phyloP scores from a whole-genome alignment of 2,329 filamentous ascomycete genomes.

The Xylaria sp. region DNA sequence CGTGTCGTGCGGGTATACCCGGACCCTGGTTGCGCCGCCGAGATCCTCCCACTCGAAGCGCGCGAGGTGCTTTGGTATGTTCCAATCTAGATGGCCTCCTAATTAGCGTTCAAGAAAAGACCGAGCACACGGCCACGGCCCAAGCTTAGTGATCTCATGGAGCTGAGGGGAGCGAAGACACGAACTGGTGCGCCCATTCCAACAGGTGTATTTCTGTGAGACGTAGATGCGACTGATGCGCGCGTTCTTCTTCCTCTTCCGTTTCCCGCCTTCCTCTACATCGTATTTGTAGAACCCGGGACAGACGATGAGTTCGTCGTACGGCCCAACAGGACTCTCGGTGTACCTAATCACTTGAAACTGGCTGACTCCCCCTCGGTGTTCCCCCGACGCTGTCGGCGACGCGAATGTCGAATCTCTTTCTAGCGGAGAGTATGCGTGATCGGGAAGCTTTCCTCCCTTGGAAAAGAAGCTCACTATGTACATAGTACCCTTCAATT shows the following conservation, averaged over 20 bases:
- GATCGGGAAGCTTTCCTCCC: slow-evolving; percentile 50
- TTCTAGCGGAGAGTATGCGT: slow-evolving; percentile 62
- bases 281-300: slow-evolving; percentile 60
- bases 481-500: slow-evolving; percentile 58
- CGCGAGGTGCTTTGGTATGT: slow-evolving; percentile 66
- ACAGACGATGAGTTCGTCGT: slow-evolving; percentile 63
- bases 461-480: slow-evolving; percentile 56
- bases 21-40: slow-evolving; percentile 53
- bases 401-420: slow-evolving; percentile 54
- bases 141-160: not conserved
- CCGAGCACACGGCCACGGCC: not conserved
- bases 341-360: slow-evolving; percentile 64
- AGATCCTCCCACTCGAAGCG: slow-evolving; percentile 59
- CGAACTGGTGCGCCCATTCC: slow-evolving; percentile 63
- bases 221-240: slow-evolving; percentile 67
- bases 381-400: slow-evolving; percentile 49
- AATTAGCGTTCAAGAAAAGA: slow-evolving; percentile 4
- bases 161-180: slow-evolving; percentile 27
- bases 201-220: slow-evolving; percentile 62
- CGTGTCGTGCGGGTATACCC: slow-evolving; percentile 59
- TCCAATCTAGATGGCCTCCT: slow-evolving; percentile 58
- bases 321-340: slow-evolving; percentile 63
- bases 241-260: slow-evolving; percentile 51
- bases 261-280: slow-evolving; percentile 49
- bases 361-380: slow-evolving; percentile 59